phyloP scores from a whole-genome alignment of 257 asterid genomes.

The Solanum medicagineum region DNA sequence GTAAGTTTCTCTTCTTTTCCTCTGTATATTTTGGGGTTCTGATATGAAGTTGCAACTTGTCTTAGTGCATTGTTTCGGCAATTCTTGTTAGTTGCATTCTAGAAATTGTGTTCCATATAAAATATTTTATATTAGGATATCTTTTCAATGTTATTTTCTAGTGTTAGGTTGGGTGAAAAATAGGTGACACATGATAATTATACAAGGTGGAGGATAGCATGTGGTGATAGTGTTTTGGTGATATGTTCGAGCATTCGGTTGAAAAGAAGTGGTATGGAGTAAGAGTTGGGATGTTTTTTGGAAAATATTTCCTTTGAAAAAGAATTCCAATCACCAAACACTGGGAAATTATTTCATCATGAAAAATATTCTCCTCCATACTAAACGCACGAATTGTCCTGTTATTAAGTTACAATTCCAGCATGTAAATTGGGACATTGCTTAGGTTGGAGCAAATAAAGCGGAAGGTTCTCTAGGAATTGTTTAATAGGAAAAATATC shows the following conservation, averaged over 20 bases:
- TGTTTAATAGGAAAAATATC: background rate
- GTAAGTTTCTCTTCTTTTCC: slow-evolving; percentile 24
- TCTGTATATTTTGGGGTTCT: background rate
- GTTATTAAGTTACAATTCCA: background rate
- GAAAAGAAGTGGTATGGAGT: background rate
- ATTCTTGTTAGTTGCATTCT: background rate
- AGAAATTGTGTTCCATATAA: background rate
- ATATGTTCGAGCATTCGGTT: background rate
- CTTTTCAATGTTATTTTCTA: background rate
- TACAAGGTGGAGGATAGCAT: background rate
- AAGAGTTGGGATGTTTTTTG: background rate
- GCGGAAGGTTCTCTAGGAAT: background rate
- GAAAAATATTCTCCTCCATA: background rate
- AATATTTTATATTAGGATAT: background rate
- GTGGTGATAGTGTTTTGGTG: background rate
- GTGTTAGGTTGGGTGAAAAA: background rate
- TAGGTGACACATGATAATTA: background rate
- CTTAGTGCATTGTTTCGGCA: background rate
- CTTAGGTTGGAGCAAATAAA: background rate
- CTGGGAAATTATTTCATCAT: background rate
- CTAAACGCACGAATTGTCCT: background rate
- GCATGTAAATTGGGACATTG: background rate
- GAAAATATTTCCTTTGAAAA: background rate
- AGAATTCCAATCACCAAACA: background rate
- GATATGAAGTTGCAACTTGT: background rate